Evolutionary conservation across 2,329 filamentous ascomycete species (phyloP).

Genomic region (Curvularia hawaiiensis): DNA sequence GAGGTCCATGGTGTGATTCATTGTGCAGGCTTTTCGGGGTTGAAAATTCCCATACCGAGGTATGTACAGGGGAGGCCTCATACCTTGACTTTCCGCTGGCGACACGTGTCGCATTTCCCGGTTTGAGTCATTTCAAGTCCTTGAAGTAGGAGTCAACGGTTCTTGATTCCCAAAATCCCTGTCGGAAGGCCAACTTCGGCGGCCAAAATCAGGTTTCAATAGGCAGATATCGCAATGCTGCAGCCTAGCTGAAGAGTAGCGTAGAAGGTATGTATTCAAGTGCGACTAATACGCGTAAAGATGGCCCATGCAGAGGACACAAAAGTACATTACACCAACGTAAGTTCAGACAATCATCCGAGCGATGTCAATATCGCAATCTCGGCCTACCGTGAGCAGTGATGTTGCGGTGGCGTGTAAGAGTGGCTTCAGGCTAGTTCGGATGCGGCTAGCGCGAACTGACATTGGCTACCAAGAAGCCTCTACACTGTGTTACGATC

Average conservation of each 20-base stretch:
- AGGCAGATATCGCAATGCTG: not conserved
- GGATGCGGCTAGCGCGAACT: not conserved
- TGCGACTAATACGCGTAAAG: not conserved
- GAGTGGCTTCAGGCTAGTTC: not conserved
- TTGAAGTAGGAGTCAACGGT: too few relatives aligned
- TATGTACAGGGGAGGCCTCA: not conserved
- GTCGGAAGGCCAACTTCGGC: not conserved
- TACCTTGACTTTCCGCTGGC: conserved; percentile 42
- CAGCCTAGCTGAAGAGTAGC: not conserved
- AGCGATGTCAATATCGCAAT: not conserved
- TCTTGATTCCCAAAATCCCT: not conserved
- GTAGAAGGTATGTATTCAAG: not conserved
- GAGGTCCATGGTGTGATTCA: not conserved
- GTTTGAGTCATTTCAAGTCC: conserved; percentile 32
- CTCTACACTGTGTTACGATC: not conserved
- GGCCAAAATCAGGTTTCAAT: not conserved
- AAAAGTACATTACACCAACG: not conserved
- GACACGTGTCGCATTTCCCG: conserved; percentile 41
- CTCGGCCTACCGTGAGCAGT: not conserved
- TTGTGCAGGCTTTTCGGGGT: too few relatives aligned
- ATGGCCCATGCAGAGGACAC: not conserved
- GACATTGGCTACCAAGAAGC: not conserved
- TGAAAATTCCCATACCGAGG: not conserved
- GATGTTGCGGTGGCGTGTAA: not conserved
- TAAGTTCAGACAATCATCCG: not conserved